Evolutionary conservation across 345 rosid species (phyloP), one percentile per base, ranked within the genome.

Genomic region (Microcos paniculata): DNA sequence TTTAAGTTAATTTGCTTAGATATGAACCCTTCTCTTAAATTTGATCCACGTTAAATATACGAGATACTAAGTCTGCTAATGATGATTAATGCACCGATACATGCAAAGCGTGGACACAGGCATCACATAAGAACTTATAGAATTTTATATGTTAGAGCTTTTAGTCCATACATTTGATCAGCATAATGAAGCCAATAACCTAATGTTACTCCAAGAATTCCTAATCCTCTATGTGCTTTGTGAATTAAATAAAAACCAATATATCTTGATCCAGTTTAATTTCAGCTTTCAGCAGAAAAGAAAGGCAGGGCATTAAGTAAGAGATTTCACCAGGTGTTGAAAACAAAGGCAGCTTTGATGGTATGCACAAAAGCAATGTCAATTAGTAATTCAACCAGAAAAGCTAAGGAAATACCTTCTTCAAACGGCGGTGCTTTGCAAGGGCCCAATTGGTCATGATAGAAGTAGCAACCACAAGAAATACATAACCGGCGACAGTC

Each of bases 371-470:
- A 74, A 48, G n/a, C 26, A n/a, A 74, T 30, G 45, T 1, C 33
- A 38, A 14, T 35, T 38, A 18, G 30, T 28, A 42, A 46, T 19
- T 38, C 23, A 46, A 10, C 14, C 0, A 9, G 15, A 28, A 43
- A 59, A 42, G 23, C 16, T 40, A 24, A 73, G 62, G 48, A 70
- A 23, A 30, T 87, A 93, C 99, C 98, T 96, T 92, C 85, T 81
- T 93, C 88, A 96, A 78, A 48, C 98, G 90, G 16, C 90, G 86
- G 79, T 96, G 99, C 90, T 96, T 96, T 56, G 95, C 89, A 49
- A 96, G 93, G 74, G 99, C 99, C 99, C 99, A 96, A 30, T 94
- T 96, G 67, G 95, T 90, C 99, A 96, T 96, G 84, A 94, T 96
- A 28, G 62, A 16, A 78, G 97, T 24, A 0, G 99, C 99, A 68